Evolutionary conservation across 208 protist genomes (phyloP).

Genomic region (Plasmodiophora brassicae): DNA sequence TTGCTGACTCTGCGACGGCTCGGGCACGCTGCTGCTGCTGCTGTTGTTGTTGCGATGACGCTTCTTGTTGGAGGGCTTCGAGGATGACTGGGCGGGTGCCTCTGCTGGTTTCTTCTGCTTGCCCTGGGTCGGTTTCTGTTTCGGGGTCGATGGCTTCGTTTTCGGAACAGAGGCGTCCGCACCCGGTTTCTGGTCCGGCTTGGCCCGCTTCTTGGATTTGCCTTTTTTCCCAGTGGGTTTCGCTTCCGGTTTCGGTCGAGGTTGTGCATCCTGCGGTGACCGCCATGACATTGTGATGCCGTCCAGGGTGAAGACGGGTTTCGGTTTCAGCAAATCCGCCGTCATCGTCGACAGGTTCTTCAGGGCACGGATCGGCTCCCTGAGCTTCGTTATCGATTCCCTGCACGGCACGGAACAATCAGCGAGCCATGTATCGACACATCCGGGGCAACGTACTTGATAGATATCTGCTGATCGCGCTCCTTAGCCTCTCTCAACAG

Average conservation of each 20-base stretch:
- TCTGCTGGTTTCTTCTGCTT: too few species aligned
- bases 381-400: neutral
- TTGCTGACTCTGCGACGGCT: too few species aligned
- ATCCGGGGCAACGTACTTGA: neutral
- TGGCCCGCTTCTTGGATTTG: neutral
- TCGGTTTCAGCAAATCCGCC: neutral
- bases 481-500: neutral
- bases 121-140: too few species aligned
- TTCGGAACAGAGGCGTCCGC: too few species aligned
- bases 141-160: too few species aligned
- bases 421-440: neutral
- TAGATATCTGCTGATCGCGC: neutral
- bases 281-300: neutral
- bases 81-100: too few species aligned
- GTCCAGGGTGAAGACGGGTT: neutral
- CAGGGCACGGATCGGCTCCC: neutral
- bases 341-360: neutral
- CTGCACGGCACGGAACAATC: neutral
- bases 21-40: too few species aligned
- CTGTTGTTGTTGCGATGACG: too few species aligned
- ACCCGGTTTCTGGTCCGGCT: too few species aligned
- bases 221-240: neutral
- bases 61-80: too few species aligned
- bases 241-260: neutral
- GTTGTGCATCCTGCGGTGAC: neutral